Evolutionary conservation across 805 yeast genomes (phyloP), one percentile per base, ranked within the genome.

Genomic region (Wilhelminamyces savonicus): DNA sequence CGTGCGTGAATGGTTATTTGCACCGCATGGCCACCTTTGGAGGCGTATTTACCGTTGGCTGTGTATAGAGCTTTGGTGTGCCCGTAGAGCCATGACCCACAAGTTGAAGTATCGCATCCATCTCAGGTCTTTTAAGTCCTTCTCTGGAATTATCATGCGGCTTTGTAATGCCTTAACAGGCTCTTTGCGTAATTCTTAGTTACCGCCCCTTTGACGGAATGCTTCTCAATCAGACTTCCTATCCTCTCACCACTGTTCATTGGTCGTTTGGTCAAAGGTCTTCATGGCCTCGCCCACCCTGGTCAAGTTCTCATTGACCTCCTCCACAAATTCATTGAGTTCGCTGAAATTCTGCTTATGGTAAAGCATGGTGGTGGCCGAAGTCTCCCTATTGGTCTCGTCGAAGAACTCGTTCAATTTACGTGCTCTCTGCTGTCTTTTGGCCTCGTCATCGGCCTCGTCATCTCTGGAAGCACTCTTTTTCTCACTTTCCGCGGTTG

Each of bases 281-380:
- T 60, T 58, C 58, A 73, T 69, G n/a, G 64, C 52, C 24, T 61
- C 62, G 4, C 77, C 76, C 10, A 82, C 76, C 8, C 56, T 56
- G 17, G 66, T 72, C 23, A 82, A 60, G 32, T 67, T 64, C 13
- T 42, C 50, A 21, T 69, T 61, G 4, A 80, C 71, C 7, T 63
- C 63, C 14, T 63, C 65, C 7, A 78, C 74, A 21, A 69, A 71
- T 16, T 55, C 54, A 32, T 66, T 64, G 37, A 80, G 59, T 27
- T 60, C 66, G 15, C 66, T 70, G 36, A 80, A 77, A 30, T 74
- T 68, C 29, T 66, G 68, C 36, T 69, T 71, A 29, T 66, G 59
- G 41, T 69, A 68, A 7, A 72, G 48, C 14, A 46, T 32, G 12
- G 36, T 32, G n/a, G 32, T 34, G 3, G 36, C 23, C n/a, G n/a